A percentile compares a stretch with the other conserved stretches of the same genome.
Conservation (phyloP, 2,329 filamentous ascomycete species). For the Aureobasidium sp. region DNA sequence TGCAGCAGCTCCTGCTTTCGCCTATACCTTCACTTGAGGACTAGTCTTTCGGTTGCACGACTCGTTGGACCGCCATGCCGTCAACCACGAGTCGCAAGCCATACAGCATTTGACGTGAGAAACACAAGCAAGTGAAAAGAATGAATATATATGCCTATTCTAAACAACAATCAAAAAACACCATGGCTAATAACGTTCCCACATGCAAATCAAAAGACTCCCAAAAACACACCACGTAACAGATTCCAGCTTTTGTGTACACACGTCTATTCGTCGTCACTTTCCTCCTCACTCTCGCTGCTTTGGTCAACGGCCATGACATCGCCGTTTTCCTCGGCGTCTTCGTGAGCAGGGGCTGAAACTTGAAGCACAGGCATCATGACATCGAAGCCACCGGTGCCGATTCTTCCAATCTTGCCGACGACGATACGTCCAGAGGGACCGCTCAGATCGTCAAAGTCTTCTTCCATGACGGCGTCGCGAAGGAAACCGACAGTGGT, state of each 20-base stretch:
- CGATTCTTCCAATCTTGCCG: conserved; percentile 72
- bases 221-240: background rate
- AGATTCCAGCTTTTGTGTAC: background rate
- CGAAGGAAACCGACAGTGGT: conserved; percentile 90
- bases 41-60: conserved; percentile 1
- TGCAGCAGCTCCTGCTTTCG: background rate
- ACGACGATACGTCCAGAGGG: conserved; percentile 86
- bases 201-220: background rate
- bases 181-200: conserved; percentile 11
- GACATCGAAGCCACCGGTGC: conserved; percentile 89
- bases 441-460: conserved; percentile 79
- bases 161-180: background rate
- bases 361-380: conserved; percentile 35
- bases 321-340: conserved; percentile 1
- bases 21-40: background rate
- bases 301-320: conserved; percentile 15
- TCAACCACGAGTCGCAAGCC: background rate
- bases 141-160: conserved; percentile 7
- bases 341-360: background rate
- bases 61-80: background rate
- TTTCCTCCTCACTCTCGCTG: conserved; percentile 11
- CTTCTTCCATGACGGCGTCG: conserved; percentile 82
- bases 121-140: background rate
- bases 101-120: background rate
- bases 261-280: conserved; percentile 14